Conservation (phyloP, 345 rosid species). For the Hevea brasiliensis region DNA sequence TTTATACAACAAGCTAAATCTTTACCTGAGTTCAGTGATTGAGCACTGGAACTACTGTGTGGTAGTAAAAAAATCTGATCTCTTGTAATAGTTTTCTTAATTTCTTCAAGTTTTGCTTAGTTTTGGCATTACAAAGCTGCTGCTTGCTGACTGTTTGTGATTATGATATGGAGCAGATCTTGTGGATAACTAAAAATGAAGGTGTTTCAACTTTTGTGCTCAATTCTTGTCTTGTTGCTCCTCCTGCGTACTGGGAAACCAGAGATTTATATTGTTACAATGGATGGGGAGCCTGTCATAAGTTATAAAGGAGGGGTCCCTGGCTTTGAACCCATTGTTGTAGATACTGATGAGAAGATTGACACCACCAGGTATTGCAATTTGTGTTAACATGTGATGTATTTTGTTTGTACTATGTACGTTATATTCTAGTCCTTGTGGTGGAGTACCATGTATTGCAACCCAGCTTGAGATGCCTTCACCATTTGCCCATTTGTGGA, state of each 20-base stretch:
- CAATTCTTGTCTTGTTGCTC: slow-evolving; percentile 30
- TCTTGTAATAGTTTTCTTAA: background rate
- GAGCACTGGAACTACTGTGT: background rate
- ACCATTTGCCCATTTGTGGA: background rate
- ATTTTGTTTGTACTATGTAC: background rate
- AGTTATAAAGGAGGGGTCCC: slow-evolving; percentile 83
- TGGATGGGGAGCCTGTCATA: slow-evolving; percentile 90
- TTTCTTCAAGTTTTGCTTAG: background rate
- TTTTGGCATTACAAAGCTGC: background rate
- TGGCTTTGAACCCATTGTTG: slow-evolving; percentile 89
- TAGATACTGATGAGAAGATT: slow-evolving; percentile 82
- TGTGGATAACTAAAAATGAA: slow-evolving; percentile 29
- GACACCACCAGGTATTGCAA: slow-evolving; percentile 64
- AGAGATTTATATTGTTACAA: slow-evolving; percentile 75
- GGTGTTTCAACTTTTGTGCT: slow-evolving; percentile 33
- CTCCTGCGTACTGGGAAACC: slow-evolving; percentile 47
- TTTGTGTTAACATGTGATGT: background rate
- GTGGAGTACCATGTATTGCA: background rate
- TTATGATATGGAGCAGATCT: slow-evolving; percentile 39
- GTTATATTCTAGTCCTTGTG: background rate
- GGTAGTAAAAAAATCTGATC: background rate
- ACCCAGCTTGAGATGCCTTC: background rate
- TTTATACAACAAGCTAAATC: background rate
- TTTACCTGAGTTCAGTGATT: background rate
- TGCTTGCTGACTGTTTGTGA: background rate